Conservation (phyloP, 202 grass and related monocot genomes). For the Panicum virgatum region DNA sequence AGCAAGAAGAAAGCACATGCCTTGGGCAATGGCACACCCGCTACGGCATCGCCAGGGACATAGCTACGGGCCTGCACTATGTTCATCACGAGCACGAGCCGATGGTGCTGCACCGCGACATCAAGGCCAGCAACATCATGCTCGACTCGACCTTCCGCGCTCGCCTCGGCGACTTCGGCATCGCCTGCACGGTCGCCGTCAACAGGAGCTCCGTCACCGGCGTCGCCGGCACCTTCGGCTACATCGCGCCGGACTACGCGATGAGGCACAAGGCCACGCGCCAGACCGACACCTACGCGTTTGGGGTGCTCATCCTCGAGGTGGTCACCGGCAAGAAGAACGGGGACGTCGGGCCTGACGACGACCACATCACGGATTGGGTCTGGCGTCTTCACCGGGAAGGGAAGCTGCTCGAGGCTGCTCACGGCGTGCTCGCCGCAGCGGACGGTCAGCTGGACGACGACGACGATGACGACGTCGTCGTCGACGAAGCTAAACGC, state of each 20-base stretch:
- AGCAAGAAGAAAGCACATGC: not conserved
- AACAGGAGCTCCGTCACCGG: not conserved
- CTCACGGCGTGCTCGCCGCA: too few relatives aligned
- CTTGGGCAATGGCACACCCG: not conserved
- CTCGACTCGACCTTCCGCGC: not conserved
- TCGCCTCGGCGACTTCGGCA: not conserved
- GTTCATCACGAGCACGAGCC: not conserved
- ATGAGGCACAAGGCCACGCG: not conserved
- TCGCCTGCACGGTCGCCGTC: not conserved
- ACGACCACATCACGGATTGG: not conserved
- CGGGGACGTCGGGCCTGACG: not conserved
- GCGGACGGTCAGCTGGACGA: too few relatives aligned
- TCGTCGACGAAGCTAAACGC: too few relatives aligned
- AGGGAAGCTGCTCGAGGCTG: not conserved
- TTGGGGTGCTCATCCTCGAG: not conserved
- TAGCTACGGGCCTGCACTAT: not conserved
- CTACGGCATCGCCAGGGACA: not conserved
- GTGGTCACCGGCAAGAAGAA: not conserved
- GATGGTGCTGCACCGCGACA: not conserved
- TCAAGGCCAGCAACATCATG: constrained; percentile 8
- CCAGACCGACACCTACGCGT: not conserved
- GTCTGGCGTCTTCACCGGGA: not conserved
- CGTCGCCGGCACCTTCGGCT: not conserved
- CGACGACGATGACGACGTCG: too few relatives aligned
- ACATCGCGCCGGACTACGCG: not conserved